Evolutionary conservation across 2,329 filamentous ascomycete genomes (phyloP).

Genomic region (Fusarium buharicum): DNA sequence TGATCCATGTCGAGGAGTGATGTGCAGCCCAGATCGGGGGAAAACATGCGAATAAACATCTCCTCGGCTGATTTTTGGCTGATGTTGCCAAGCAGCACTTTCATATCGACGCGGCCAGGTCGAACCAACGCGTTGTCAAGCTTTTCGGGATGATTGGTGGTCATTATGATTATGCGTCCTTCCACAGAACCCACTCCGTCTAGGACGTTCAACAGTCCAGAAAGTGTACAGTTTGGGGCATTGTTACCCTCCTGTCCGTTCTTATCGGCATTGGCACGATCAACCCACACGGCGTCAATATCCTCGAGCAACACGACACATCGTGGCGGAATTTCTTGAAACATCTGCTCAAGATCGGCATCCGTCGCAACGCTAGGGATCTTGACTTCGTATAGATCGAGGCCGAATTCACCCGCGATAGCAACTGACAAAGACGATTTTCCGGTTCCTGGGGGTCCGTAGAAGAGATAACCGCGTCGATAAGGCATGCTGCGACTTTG

Average conservation of each 20-base stretch:
- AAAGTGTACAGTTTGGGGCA: constrained; percentile 61
- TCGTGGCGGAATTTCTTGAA: constrained; percentile 61
- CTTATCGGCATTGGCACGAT: constrained; percentile 36
- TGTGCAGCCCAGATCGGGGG: constrained; percentile 47
- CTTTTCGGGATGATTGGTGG: constrained; percentile 72
- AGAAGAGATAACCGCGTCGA: constrained; percentile 68
- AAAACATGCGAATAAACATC: constrained; percentile 61
- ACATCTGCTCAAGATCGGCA: constrained; percentile 61
- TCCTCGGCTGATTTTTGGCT: constrained; percentile 55
- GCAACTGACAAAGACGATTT: constrained; percentile 67
- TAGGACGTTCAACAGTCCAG: constrained; percentile 74
- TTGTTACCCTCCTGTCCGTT: constrained; percentile 30
- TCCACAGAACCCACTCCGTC: constrained; percentile 77
- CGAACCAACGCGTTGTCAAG: constrained; percentile 72
- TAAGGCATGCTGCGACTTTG: constrained; percentile 61
- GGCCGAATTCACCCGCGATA: constrained; percentile 60
- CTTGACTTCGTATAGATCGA: constrained; percentile 62
- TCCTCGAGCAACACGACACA: constrained; percentile 67
- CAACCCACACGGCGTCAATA: constrained; percentile 58
- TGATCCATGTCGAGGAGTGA: constrained; percentile 43
- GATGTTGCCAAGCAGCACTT: constrained; percentile 66
- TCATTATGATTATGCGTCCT: constrained; percentile 79
- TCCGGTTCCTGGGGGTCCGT: constrained; percentile 71
- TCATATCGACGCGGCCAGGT: constrained; percentile 74
- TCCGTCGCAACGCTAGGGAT: constrained; percentile 62